Evolutionary conservation across 2,329 filamentous ascomycete species (phyloP).

Genomic region (Trichoderma lentiforme): DNA sequence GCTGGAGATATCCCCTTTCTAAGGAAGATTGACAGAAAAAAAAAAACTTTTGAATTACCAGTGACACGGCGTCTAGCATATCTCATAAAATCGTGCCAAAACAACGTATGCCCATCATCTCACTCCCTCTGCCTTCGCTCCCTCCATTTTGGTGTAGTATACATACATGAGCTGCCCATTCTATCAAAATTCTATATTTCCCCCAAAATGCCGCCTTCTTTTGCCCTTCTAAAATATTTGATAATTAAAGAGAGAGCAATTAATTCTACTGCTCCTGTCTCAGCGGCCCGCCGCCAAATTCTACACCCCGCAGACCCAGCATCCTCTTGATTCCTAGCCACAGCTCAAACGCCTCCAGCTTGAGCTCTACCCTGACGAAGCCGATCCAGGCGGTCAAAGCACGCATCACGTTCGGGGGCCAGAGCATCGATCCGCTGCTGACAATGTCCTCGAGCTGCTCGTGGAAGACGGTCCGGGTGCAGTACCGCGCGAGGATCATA

Average conservation of each 20-base stretch:
- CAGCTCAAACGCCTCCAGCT: conserved; percentile 61
- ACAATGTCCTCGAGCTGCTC: conserved; percentile 60
- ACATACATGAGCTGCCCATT: not conserved
- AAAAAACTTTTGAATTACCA: not conserved
- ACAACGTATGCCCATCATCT: not conserved
- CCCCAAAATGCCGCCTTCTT: not conserved
- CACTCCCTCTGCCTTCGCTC: not conserved
- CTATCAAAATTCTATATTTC: conserved; percentile 14
- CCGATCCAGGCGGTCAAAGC: conserved; percentile 56
- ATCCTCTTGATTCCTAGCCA: conserved; percentile 56
- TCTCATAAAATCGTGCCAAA: conserved; percentile 11
- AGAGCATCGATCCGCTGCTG: conserved; percentile 51
- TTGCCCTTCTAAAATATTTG: not conserved
- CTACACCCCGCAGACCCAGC: conserved; percentile 32
- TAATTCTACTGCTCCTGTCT: conserved; percentile 13
- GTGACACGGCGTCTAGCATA: not conserved
- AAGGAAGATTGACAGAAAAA: not conserved
- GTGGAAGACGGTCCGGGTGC: conserved; percentile 61
- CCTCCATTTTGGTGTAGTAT: not conserved
- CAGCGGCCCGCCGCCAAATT: conserved; percentile 28
- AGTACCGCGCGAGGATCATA: conserved; percentile 66
- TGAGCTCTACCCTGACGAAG: conserved; percentile 58
- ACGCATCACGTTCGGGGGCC: conserved; percentile 54
- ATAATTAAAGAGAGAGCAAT: not conserved
- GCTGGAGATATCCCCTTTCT: not conserved